Conservation (phyloP, 495 filamentous ascomycete species). For the Aspergillus indologenus region DNA sequence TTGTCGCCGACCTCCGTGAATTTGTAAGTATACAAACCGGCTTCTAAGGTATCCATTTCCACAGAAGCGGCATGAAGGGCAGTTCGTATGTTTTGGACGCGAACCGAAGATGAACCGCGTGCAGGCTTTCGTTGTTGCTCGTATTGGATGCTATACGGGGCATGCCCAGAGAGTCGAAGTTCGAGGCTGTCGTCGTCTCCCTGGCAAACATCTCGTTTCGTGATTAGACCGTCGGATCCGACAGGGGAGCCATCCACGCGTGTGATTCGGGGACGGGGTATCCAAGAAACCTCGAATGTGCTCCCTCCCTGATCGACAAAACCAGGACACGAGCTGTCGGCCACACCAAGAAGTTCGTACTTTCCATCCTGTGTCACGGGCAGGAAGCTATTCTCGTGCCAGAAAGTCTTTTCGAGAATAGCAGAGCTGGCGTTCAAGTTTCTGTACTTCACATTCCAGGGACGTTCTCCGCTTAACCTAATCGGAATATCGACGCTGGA, state of each 20-base stretch:
- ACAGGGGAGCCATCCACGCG: slow-evolving; percentile 61
- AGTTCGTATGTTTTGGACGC: slow-evolving; percentile 65
- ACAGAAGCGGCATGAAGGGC: slow-evolving; percentile 69
- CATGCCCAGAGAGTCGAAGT: slow-evolving; percentile 69
- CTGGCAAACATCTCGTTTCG: slow-evolving; percentile 84
- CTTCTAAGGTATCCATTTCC: slow-evolving; percentile 75
- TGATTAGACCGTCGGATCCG: slow-evolving; percentile 45
- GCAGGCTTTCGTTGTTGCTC: slow-evolving; percentile 65
- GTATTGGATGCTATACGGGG: slow-evolving; percentile 84
- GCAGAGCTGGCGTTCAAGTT: slow-evolving; percentile 50
- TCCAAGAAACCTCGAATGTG: slow-evolving; percentile 78
- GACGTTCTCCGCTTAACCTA: slow-evolving; percentile 74
- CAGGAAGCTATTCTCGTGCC: slow-evolving; percentile 67
- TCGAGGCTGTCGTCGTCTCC: slow-evolving; percentile 89
- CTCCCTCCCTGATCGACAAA: slow-evolving; percentile 67
- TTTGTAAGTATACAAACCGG: slow-evolving; percentile 80
- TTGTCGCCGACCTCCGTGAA: slow-evolving; percentile 77
- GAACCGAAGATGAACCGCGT: slow-evolving; percentile 57
- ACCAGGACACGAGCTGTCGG: slow-evolving; percentile 76
- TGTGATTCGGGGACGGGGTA: slow-evolving; percentile 69
- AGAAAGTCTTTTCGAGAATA: slow-evolving; percentile 49
- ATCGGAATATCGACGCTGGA: slow-evolving; percentile 71
- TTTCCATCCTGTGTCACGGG: slow-evolving; percentile 61
- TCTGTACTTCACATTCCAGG: slow-evolving; percentile 75
- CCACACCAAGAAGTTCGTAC: slow-evolving; percentile 74